Conservation (phyloP, 2,329 filamentous ascomycete genomes). For the Hypoxylon sp. region DNA sequence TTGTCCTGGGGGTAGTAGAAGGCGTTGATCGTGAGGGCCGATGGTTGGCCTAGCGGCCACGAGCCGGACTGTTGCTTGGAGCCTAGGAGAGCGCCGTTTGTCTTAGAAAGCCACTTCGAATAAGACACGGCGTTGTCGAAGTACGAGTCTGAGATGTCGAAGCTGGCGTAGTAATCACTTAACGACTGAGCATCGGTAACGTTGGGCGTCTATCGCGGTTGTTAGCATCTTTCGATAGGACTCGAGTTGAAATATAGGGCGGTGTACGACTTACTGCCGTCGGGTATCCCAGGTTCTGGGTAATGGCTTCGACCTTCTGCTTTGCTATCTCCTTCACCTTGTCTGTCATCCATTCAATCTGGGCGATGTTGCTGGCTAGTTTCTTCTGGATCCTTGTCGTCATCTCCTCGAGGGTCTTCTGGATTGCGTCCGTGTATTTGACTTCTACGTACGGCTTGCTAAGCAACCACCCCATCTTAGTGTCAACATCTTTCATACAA, state of each 20-base stretch:
- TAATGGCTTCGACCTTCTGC: constrained; percentile 33
- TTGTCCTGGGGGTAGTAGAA: constrained; percentile 26
- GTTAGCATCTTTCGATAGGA: not conserved
- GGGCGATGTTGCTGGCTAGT: constrained; percentile 26
- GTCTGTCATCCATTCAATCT: constrained; percentile 32
- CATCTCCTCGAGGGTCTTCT: constrained; percentile 29
- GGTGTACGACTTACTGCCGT: constrained; percentile 13
- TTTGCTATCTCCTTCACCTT: constrained; percentile 31
- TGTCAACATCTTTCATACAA: constrained; percentile 11
- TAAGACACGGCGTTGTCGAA: constrained; percentile 23
- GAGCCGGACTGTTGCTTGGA: not conserved
- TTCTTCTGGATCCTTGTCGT: constrained; percentile 24
- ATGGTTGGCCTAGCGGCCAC: not conserved
- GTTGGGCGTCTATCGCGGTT: constrained; percentile 12
- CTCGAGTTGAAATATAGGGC: not conserved
- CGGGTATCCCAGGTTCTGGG: constrained; percentile 28
- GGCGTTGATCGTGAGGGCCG: constrained; percentile 27
- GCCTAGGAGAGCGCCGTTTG: not conserved
- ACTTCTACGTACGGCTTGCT: constrained; percentile 30
- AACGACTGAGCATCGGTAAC: constrained; percentile 18
- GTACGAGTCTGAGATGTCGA: constrained; percentile 20
- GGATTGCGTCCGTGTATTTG: constrained; percentile 25
- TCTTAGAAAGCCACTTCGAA: constrained; percentile 8
- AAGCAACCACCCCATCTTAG: constrained; percentile 23
- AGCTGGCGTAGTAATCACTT: constrained; percentile 17